Evolutionary conservation across 2,329 filamentous ascomycete genomes (phyloP).

Genomic region (Alternaria sp.): DNA sequence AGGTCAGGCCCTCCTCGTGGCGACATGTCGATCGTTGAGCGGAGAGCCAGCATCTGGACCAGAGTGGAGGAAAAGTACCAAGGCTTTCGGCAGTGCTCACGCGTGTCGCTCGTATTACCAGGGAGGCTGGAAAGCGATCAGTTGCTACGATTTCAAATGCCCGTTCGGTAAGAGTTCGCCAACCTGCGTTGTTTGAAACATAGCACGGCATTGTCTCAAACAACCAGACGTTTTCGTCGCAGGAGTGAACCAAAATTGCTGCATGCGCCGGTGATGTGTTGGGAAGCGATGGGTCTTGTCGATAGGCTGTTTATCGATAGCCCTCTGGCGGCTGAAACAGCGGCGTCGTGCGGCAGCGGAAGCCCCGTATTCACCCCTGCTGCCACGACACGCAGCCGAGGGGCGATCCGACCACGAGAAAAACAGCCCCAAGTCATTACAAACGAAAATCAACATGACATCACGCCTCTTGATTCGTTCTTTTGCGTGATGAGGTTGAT

Average conservation of each 20-base stretch:
- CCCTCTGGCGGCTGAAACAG: conserved; percentile 24
- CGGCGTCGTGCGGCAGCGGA: conserved; percentile 18
- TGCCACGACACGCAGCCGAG: conserved; percentile 12
- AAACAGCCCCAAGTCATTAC: conserved; percentile 9
- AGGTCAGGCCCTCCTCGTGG: background rate
- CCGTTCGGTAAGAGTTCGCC: background rate
- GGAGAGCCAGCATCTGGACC: conserved; percentile 1
- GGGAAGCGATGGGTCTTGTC: conserved; percentile 14
- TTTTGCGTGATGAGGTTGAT: conserved; percentile 4
- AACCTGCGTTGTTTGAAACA: conserved; percentile 6
- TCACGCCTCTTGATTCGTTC: conserved; percentile 17
- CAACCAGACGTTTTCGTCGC: background rate
- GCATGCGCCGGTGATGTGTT: conserved; percentile 13
- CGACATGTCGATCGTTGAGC: background rate
- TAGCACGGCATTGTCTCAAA: conserved; percentile 4
- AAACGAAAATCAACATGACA: conserved; percentile 14
- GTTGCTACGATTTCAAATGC: background rate
- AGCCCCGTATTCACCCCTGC: conserved; percentile 14
- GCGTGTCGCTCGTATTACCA: conserved; percentile 3
- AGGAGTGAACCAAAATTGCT: conserved; percentile 2
- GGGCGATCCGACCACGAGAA: conserved; percentile 12
- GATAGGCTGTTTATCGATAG: conserved; percentile 25
- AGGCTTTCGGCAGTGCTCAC: conserved; percentile 4
- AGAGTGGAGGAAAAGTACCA: background rate
- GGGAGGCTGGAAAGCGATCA: background rate